phyloP scores from a whole-genome alignment of 2,329 filamentous ascomycete genomes.

The Tolypocladium cylindrosporum region DNA sequence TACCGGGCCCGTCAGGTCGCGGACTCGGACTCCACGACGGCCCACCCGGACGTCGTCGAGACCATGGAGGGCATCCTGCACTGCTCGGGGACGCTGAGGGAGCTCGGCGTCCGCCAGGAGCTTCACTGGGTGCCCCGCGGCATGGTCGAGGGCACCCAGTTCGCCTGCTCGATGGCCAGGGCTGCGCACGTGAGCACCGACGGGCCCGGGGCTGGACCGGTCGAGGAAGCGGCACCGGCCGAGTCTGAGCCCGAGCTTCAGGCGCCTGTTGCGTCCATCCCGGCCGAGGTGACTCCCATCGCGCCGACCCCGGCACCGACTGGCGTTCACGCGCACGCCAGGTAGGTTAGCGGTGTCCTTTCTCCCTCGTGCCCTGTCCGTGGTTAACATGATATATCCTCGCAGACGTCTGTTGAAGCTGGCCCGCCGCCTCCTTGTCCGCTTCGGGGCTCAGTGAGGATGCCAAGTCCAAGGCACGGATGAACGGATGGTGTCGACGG shows the following conservation, averaged over 20 bases:
- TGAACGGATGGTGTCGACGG: neutral
- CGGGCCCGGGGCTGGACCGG: neutral
- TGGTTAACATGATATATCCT: too few species aligned
- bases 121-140: slow-evolving; percentile 10
- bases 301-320: neutral
- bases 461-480: neutral
- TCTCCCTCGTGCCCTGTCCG: too few species aligned
- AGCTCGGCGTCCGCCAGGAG: slow-evolving; percentile 2
- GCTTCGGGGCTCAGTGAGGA: neutral
- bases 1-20: neutral
- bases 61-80: neutral
- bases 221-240: neutral
- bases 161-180: slow-evolving; percentile 3
- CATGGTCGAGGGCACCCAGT: slow-evolving; percentile 1
- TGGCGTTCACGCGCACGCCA: neutral
- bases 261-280: too few species aligned
- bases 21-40: neutral
- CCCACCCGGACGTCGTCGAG: neutral
- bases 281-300: neutral
- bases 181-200: neutral
- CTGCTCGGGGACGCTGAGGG: neutral
- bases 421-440: neutral
- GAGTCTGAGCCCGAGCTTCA: too few species aligned
- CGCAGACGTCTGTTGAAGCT: neutral
- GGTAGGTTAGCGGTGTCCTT: too few species aligned